Evolutionary conservation across 192 early-diverging fungal species (phyloP).

Genomic region (Backusella tarrabulga): DNA sequence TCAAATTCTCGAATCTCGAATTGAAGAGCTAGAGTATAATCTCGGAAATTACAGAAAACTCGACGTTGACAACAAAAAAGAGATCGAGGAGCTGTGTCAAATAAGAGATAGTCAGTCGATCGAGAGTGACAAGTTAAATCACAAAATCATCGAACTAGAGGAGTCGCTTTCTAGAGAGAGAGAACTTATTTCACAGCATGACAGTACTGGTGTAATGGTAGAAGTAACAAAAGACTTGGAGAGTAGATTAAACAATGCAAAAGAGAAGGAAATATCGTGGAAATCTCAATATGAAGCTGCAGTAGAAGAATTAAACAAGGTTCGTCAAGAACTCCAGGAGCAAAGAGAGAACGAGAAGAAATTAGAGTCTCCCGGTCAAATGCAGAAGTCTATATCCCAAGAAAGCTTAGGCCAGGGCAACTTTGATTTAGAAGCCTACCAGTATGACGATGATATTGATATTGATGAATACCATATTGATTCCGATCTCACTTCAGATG

Average conservation of each 20-base stretch:
- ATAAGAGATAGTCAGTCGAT: background rate
- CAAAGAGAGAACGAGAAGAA: background rate
- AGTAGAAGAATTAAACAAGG: background rate
- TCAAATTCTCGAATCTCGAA: background rate
- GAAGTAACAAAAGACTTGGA: constrained; percentile 14
- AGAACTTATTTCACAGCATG: background rate
- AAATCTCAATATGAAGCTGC: constrained; percentile 5
- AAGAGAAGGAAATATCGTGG: background rate
- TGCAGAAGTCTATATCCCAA: background rate
- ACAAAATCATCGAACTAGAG: constrained; percentile 8
- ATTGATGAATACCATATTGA: background rate
- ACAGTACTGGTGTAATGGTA: background rate
- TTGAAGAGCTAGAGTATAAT: background rate
- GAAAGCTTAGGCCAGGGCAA: background rate
- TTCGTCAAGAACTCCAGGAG: background rate
- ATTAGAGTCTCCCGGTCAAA: background rate
- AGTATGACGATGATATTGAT: background rate
- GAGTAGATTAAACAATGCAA: background rate
- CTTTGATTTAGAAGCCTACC: background rate
- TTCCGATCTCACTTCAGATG: background rate
- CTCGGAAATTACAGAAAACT: background rate
- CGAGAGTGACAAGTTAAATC: background rate
- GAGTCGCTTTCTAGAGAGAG: background rate
- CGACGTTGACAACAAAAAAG: background rate
- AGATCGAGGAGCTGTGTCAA: background rate